phyloP scores from a whole-genome alignment of 2,329 filamentous ascomycete genomes.

The Ophiostoma quercus region DNA sequence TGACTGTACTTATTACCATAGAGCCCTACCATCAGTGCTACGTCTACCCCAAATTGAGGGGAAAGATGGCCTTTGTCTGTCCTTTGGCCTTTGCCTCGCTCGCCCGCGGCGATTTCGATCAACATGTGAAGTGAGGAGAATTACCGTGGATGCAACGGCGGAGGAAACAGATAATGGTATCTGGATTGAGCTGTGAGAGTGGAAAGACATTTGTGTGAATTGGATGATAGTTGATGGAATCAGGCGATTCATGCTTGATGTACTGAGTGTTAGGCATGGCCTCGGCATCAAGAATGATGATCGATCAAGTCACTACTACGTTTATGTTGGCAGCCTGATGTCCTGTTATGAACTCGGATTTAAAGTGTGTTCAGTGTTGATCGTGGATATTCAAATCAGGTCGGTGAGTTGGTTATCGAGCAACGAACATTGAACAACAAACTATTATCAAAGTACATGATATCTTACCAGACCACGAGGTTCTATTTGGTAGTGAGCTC shows the following conservation, averaged over 20 bases:
- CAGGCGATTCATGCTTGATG: not conserved
- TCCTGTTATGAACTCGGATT: no score
- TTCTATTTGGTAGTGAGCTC: no score
- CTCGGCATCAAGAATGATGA: no score
- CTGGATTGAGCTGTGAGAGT: not conserved
- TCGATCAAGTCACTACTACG: no score
- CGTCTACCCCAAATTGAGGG: not conserved
- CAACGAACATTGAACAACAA: no score
- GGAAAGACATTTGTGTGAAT: not conserved
- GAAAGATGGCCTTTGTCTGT: not conserved
- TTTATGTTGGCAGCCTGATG: no score
- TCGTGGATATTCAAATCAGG: no score
- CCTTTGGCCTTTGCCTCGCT: not conserved
- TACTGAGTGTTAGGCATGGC: no score
- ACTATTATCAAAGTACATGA: no score
- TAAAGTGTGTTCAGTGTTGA: no score
- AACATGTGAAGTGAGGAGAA: conserved; percentile 13
- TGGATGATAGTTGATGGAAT: not conserved
- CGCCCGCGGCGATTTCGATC: not conserved
- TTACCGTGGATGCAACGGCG: conserved; percentile 2
- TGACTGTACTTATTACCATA: not conserved
- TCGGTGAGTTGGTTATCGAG: no score
- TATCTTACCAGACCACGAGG: no score
- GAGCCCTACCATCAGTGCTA: not conserved
- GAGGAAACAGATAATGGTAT: not conserved